Conservation (phyloP, 2,329 filamentous ascomycete species). For the Diaporthe vaccinii region DNA sequence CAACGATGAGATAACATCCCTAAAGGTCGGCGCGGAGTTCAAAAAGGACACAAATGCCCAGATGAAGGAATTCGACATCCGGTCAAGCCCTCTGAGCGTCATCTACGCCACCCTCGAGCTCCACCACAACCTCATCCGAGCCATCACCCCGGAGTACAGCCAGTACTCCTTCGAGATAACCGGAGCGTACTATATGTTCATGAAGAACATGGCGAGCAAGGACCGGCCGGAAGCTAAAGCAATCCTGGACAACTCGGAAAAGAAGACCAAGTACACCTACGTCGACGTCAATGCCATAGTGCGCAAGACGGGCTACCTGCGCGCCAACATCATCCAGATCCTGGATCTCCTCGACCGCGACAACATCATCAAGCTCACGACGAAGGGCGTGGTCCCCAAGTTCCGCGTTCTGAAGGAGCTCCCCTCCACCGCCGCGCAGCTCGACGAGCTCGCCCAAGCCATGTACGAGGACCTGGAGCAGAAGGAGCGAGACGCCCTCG, state of each 20-base stretch:
- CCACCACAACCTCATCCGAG: constrained; percentile 68
- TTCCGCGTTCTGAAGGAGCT: constrained; percentile 64
- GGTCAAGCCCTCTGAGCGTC: constrained; percentile 61
- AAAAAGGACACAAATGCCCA: constrained; percentile 61
- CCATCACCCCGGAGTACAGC: constrained; percentile 69
- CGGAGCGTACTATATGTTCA: constrained; percentile 47
- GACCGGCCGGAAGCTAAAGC: constrained; percentile 57
- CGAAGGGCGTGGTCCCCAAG: constrained; percentile 65
- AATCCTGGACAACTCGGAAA: constrained; percentile 57
- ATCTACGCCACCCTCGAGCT: constrained; percentile 74
- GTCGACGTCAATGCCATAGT: constrained; percentile 63
- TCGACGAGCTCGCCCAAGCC: constrained; percentile 58
- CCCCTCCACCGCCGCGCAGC: constrained; percentile 57
- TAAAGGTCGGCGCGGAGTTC: constrained; percentile 58
- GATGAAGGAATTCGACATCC: constrained; percentile 66
- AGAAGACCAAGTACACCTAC: constrained; percentile 56
- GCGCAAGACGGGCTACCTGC: constrained; percentile 50
- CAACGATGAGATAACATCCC: constrained; percentile 47
- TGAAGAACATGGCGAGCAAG: constrained; percentile 51
- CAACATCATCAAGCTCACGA: constrained; percentile 64
- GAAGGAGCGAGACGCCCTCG: constrained; percentile 67
- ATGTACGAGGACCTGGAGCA: constrained; percentile 64
- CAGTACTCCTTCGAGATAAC: constrained; percentile 64
- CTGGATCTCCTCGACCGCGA: constrained; percentile 67
- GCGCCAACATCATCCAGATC: constrained; percentile 65